Conservation (phyloP, 768 basidiomycete species). For the Boletus insuetus region DNA sequence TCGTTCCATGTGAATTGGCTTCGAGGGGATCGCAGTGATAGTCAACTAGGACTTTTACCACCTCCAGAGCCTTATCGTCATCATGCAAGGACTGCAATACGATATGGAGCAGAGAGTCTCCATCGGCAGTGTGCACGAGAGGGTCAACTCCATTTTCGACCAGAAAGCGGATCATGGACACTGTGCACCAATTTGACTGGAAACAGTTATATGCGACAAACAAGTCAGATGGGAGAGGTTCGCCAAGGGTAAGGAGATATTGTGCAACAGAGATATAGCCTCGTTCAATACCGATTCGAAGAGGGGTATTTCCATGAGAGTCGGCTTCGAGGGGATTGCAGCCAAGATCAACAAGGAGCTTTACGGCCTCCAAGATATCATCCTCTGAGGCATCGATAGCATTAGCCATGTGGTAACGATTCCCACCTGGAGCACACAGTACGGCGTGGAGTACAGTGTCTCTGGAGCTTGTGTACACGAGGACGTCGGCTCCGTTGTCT, state of each 20-base stretch:
- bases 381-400: no score
- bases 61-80: background rate
- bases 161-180: background rate
- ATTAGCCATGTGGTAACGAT: no score
- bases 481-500: background rate
- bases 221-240: background rate
- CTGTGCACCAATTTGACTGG: background rate
- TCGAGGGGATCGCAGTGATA: background rate
- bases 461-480: background rate
- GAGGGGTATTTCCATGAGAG: background rate
- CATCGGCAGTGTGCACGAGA: background rate
- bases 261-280: background rate
- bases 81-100: background rate
- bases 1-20: background rate
- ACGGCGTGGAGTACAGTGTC: background rate
- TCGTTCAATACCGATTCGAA: background rate
- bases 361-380: background rate
- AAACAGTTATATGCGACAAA: background rate
- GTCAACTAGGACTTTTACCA: background rate
- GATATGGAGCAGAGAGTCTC: background rate
- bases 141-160: background rate
- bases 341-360: background rate
- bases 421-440: background rate
- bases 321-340: background rate
- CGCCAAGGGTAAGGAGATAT: background rate